Evolutionary conservation across 768 basidiomycete species (phyloP), one percentile per base, ranked within the genome.

Genomic region (Psilocybe azurescens): DNA sequence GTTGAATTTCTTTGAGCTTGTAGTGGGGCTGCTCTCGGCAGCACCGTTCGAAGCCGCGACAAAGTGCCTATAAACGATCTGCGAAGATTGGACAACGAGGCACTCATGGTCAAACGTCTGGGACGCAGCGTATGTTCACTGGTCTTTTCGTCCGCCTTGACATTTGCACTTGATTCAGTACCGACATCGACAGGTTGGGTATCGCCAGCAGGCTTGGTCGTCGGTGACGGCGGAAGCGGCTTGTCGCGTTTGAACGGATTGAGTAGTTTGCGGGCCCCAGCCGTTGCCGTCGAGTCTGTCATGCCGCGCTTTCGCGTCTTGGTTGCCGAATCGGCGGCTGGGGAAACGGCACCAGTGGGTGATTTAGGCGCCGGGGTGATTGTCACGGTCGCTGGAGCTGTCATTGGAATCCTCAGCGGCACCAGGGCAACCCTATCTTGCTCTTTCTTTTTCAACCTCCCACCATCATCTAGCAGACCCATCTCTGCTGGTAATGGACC

Each of bases 61-160:
- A 77, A 63, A 0, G 75, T 75, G 28, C 79, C 78, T 3, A 76
- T 70, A 38, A 83, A 72, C 0, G 82, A 79, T 41, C 82, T 80
- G 33, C 81, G 79, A 24, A 86, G 71, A 66, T 79, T 83, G 48
- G 72, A 71, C 9, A 61, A 44, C 8, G 82, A 83, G 8, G 72
- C 49, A 18, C 46, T 39, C 38, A 32, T 53, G 2, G 50, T 53
- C 18, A 53, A 24, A 9, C 52, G 52, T 18, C 52, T 33, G 8
- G 52, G 52, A 20, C 52, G 52, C 32, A 33, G 33, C 5, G 32
- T 53, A 33, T n/a, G 32, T 38, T 51, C 28, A 24, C 24, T 24
- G 28, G 28, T 3, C 13, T 32, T 29, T 51, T 30, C 50, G 13
- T 1, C 28, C 3, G 29, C 50, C 3, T 24, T 30, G 24, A 24